These are phyloP conservation scores for Hypoxylon rubiginosum DNA, from an alignment of 2,329 filamentous ascomycete species.

Conservation along the genomic window DNA sequence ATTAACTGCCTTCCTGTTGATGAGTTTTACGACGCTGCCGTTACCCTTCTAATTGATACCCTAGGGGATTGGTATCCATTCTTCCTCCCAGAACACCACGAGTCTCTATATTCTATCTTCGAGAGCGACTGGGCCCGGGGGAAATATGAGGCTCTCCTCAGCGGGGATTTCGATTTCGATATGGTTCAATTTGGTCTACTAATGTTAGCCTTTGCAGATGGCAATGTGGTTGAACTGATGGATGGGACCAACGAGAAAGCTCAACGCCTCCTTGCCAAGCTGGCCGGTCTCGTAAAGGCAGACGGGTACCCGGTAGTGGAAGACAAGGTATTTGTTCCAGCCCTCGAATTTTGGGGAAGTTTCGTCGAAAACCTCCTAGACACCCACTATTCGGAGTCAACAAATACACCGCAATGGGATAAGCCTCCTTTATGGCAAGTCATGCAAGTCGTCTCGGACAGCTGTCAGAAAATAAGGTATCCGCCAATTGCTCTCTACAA, in stretches of 20 bases:
- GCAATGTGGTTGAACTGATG: slow-evolving; percentile 72
- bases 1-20: slow-evolving; percentile 72
- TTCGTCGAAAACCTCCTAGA: slow-evolving; percentile 79
- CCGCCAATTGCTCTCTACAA: slow-evolving; percentile 69
- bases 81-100: slow-evolving; percentile 70
- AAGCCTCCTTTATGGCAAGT: slow-evolving; percentile 69
- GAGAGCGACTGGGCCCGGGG: slow-evolving; percentile 70
- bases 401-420: slow-evolving; percentile 67
- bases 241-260: slow-evolving; percentile 64
- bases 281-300: slow-evolving; percentile 75
- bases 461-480: slow-evolving; percentile 78
- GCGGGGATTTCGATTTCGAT: slow-evolving; percentile 74
- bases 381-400: slow-evolving; percentile 65
- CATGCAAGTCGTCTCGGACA: slow-evolving; percentile 74
- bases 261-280: slow-evolving; percentile 66
- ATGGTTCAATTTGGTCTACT: slow-evolving; percentile 75
- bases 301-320: slow-evolving; percentile 77
- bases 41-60: slow-evolving; percentile 75
- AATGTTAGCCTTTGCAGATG: slow-evolving; percentile 77
- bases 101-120: slow-evolving; percentile 70
- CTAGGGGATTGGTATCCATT: slow-evolving; percentile 75
- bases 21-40: slow-evolving; percentile 69
- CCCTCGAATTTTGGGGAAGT: slow-evolving; percentile 85
- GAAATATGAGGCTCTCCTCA: slow-evolving; percentile 67
- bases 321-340: slow-evolving; percentile 79